Evolutionary conservation across 1,284 basidiomycete genomes (phyloP), one percentile per base, ranked within the genome.

Genomic region (Pseudozyma tsukubaensis): DNA sequence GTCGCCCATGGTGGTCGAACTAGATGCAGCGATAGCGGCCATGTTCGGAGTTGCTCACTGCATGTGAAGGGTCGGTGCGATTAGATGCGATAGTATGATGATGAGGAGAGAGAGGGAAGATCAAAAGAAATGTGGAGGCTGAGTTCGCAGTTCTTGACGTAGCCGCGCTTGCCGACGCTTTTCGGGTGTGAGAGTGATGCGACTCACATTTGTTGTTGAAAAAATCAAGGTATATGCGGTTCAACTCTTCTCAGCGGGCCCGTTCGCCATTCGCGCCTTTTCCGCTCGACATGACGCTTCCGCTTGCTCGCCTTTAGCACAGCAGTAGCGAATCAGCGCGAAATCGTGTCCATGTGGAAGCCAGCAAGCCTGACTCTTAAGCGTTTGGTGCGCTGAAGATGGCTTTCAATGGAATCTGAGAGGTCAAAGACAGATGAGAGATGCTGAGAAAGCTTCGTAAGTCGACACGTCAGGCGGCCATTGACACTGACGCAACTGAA

Each of bases 81-180:
- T 40, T 3, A 19, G 36, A 14, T 16, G 18, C 19, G 12, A 10
- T 24, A 13, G 48, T 32, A 47, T 14, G 53, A 19, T 55, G 35
- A n/a, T 7, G 37, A 4, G 19, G 9, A 4, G 3, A 18, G 19
- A 24, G 16, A 49, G 37, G 21, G 39, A 54, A 13, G 54, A 34
- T 45, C 48, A 10, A 11, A 18, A 12, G 6, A 34, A 5, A 52
- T 50, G 61, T 70, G 67, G 67, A 70, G 67, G 67, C 67, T 70
- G 67, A 64, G 67, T 60, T 55, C 24, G 67, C 49, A 12, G 35
- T 13, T 19, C 16, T 21, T 45, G 32, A 36, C 34, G 42, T 39
- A 39, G 16, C 37, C 9, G 16, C 16, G n/a, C 24, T 42, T 1
- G 24, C 18, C 14, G 24, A n/a, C 14, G 2, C 8, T 11, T 11